phyloP scores from a whole-genome alignment of 192 early-diverging fungal genomes.

The Gaertneriomyces semiglobifer region DNA sequence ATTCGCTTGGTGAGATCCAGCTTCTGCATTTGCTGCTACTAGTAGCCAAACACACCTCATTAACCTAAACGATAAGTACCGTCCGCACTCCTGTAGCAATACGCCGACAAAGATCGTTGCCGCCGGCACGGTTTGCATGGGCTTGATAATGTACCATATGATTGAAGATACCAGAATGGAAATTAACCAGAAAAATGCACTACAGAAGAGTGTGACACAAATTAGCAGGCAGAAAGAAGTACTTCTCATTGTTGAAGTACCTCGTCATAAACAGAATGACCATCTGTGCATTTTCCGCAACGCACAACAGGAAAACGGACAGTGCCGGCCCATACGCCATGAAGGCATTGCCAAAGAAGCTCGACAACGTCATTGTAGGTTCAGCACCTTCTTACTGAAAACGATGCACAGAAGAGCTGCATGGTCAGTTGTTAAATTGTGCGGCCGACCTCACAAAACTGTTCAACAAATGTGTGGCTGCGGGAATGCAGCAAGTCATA shows the following conservation, averaged over 20 bases:
- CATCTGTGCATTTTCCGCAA: conserved; percentile 65
- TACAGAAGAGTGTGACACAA: conserved; percentile 16
- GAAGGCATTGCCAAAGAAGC: conserved; percentile 70
- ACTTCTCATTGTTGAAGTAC: conserved; percentile 35
- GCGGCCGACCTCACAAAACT: too few species aligned
- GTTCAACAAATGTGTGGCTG: too few species aligned
- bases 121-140: conserved; percentile 35
- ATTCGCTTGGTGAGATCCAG: background rate
- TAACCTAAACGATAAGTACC: conserved; percentile 61
- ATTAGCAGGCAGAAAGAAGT: background rate
- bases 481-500: too few species aligned
- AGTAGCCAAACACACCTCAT: conserved; percentile 24
- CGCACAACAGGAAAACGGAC: conserved; percentile 66
- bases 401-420: too few species aligned
- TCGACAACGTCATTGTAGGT: conserved; percentile 54
- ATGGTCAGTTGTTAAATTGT: too few species aligned
- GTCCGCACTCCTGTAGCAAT: conserved; percentile 64
- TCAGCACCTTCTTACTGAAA: background rate
- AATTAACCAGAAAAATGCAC: conserved; percentile 81
- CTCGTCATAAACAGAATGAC: conserved; percentile 71
- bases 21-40: background rate
- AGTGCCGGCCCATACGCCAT: conserved; percentile 73
- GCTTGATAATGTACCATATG: conserved; percentile 61
- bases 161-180: conserved; percentile 67
- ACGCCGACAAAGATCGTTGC: conserved; percentile 60